A percentile compares a stretch with the other conserved stretches of the same genome.
phyloP scores from a whole-genome alignment of 2,329 filamentous ascomycete genomes.

The Hymenotorrendiella dingleyae region DNA sequence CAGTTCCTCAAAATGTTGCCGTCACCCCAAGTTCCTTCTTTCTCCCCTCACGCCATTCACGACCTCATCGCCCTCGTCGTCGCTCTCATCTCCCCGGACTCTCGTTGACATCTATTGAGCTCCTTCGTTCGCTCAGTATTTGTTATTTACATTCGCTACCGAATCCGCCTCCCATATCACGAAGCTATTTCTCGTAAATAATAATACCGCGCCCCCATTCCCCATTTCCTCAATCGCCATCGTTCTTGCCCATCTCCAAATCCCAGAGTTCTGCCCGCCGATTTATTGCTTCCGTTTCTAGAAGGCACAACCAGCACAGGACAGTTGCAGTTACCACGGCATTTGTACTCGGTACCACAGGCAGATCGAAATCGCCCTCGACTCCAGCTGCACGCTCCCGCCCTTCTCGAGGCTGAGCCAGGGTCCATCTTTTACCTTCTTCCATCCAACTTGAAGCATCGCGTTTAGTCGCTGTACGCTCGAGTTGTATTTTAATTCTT shows the following conservation, averaged over 20 bases:
- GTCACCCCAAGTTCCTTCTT: neutral
- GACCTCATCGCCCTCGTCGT: neutral
- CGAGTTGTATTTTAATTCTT: slow-evolving; percentile 5
- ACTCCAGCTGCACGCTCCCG: neutral
- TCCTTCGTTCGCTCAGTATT: slow-evolving; percentile 7
- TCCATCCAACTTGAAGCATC: slow-evolving; percentile 6
- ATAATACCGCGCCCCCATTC: no score
- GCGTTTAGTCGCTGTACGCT: slow-evolving; percentile 8
- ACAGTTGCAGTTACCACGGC: slow-evolving; percentile 1
- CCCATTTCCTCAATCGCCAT: no score
- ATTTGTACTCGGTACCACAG: no score
- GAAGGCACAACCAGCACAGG: slow-evolving; percentile 2
- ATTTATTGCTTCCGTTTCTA: neutral
- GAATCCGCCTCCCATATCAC: neutral
- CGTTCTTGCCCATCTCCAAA: no score
- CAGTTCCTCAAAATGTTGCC: neutral
- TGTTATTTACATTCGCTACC: slow-evolving; percentile 11
- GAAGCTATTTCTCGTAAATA: neutral
- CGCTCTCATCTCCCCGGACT: neutral
- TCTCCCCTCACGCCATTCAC: neutral
- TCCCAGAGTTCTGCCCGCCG: no score
- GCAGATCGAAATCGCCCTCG: no score
- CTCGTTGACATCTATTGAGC: slow-evolving; percentile 4
- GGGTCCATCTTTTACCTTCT: slow-evolving; percentile 8
- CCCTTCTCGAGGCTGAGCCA: neutral